These are phyloP conservation scores for Aureobasidium pullulans DNA, from an alignment of 2,329 filamentous ascomycete genomes.

Conservation along the genomic window DNA sequence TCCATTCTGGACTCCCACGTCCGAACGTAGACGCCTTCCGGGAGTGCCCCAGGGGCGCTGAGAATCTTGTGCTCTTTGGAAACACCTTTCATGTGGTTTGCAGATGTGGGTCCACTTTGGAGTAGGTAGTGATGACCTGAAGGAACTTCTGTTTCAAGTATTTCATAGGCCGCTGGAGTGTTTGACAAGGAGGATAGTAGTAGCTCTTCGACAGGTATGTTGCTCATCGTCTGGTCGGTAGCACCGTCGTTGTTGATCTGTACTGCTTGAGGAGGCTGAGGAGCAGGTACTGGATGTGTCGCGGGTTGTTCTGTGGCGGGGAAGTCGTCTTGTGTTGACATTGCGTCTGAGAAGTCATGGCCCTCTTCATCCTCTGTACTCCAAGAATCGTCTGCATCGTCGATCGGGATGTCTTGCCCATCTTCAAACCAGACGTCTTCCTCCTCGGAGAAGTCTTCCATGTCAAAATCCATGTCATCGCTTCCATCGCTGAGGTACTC, in stretches of 20 bases:
- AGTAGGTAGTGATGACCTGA: constrained; percentile 35
- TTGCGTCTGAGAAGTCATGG: background rate
- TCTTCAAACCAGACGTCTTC: constrained; percentile 9
- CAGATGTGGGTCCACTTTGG: constrained; percentile 17
- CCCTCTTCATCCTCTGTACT: constrained; percentile 15
- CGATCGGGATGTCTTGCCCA: constrained; percentile 8
- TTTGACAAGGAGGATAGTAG: constrained; percentile 1
- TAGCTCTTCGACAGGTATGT: constrained; percentile 3
- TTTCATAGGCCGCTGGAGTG: constrained; percentile 13
- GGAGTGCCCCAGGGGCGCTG: constrained; percentile 33
- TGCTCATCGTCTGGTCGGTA: constrained; percentile 16
- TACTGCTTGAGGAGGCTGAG: constrained; percentile 13
- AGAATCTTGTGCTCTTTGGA: constrained; percentile 54
- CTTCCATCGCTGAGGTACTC: constrained; percentile 1
- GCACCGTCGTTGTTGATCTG: background rate
- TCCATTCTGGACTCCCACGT: constrained; percentile 54
- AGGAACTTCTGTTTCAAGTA: constrained; percentile 38
- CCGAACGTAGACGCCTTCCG: constrained; percentile 50
- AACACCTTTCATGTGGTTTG: constrained; percentile 42
- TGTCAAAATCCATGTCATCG: background rate
- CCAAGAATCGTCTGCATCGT: constrained; percentile 15
- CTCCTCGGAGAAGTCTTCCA: constrained; percentile 1
- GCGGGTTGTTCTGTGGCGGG: background rate
- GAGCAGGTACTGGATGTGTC: background rate
- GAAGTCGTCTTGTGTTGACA: background rate